Percentiles rank a stretch among this genome's conserved stretches.
Conservation (phyloP, 164 flowering plant genomes). For the Umbellularia californica region DNA sequence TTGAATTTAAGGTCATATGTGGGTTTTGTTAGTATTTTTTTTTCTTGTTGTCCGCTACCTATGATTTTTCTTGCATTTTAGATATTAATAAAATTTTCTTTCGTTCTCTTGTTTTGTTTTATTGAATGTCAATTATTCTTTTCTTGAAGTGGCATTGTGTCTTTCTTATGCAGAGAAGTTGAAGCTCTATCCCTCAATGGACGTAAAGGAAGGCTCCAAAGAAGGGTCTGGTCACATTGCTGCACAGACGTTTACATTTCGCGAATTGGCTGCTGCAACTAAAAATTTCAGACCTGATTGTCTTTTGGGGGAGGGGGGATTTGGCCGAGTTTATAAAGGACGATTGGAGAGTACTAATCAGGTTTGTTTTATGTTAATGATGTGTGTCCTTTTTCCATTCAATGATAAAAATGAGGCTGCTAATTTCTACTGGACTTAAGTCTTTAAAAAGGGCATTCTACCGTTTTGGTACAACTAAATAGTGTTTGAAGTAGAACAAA, state of each 20-base stretch:
- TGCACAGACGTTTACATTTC: slow-evolving; percentile 58
- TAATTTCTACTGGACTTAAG: too few relatives aligned
- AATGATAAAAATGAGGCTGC: too few relatives aligned
- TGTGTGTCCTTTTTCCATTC: too few relatives aligned
- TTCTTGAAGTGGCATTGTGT: background rate
- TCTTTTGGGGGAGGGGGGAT: slow-evolving; percentile 87
- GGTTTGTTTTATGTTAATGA: slow-evolving; percentile 27
- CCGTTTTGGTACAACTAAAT: too few relatives aligned
- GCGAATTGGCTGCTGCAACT: slow-evolving; percentile 63
- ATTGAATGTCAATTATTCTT: background rate
- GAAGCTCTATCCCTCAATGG: slow-evolving; percentile 10
- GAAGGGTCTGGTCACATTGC: slow-evolving; percentile 35
- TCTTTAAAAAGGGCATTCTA: too few relatives aligned
- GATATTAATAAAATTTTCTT: background rate
- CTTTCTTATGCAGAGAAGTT: slow-evolving; percentile 16
- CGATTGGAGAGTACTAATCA: slow-evolving; percentile 45
- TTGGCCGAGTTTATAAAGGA: slow-evolving; percentile 84
- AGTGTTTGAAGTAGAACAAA: too few relatives aligned
- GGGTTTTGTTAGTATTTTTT: slow-evolving; percentile 9
- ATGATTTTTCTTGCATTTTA: background rate
- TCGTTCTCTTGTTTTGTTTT: background rate
- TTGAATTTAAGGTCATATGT: slow-evolving; percentile 3
- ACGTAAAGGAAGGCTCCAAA: slow-evolving; percentile 26
- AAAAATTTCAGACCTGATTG: slow-evolving; percentile 60
- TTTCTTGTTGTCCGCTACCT: background rate